These are phyloP conservation scores for Eucalyptus tenuipes DNA, from an alignment of 345 rosid genomes.

Conservation along the genomic window DNA sequence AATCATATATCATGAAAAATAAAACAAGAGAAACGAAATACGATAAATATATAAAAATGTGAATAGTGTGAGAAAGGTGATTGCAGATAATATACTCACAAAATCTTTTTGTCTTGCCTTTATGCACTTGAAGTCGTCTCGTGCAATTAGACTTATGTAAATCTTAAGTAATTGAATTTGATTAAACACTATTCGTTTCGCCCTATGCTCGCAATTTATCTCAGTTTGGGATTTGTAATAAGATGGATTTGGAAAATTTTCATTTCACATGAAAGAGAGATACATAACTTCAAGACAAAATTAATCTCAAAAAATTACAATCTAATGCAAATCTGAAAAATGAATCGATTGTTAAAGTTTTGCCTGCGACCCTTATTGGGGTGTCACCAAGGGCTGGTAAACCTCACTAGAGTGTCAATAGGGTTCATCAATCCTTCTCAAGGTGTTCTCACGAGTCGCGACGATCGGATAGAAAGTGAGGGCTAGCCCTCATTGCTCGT, in stretches of 20 bases:
- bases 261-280: neutral
- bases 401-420: accelerated
- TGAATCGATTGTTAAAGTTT: neutral
- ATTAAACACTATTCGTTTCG: neutral
- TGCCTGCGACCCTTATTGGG: accelerated
- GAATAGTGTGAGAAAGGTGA: neutral
- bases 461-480: neutral
- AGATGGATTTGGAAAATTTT: neutral
- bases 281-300: too few species aligned
- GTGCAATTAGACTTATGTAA: neutral
- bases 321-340: neutral
- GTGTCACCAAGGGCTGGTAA: accelerated
- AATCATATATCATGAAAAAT: neutral
- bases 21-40: neutral
- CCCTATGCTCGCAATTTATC: neutral
- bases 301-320: neutral
- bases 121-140: neutral
- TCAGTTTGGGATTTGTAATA: neutral
- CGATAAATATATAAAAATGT: neutral
- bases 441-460: accelerated
- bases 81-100: neutral
- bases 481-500: neutral
- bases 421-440: accelerated
- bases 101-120: too few species aligned
- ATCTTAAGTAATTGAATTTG: neutral